Conservation (phyloP, 192 early-diverging fungal genomes). For the Cetraspora pellucida region DNA sequence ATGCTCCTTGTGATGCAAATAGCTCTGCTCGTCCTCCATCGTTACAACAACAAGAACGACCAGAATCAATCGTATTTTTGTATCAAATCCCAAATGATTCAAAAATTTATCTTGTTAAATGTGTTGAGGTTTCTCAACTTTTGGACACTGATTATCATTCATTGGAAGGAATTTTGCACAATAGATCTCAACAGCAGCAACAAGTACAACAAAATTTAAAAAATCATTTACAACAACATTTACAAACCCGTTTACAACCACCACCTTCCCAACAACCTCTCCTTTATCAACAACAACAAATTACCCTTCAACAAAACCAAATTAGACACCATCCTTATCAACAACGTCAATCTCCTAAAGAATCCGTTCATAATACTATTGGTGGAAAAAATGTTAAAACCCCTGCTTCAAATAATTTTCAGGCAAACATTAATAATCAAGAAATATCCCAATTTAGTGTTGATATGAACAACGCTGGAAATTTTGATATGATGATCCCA, state of each 20-base stretch:
- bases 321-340: not conserved
- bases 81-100: not conserved
- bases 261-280: not conserved
- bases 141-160: not conserved
- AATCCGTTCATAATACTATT: not conserved
- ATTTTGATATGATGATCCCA: not conserved
- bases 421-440: not conserved
- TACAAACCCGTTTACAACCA: not conserved
- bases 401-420: not conserved
- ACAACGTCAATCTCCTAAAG: not conserved
- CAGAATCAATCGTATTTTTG: not conserved
- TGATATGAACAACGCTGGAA: not conserved
- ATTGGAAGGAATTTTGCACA: not conserved
- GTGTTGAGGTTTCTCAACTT: not conserved
- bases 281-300: not conserved
- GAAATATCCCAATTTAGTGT: not conserved
- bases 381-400: not conserved
- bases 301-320: not conserved
- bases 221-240: not conserved
- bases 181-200: not conserved
- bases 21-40: not conserved
- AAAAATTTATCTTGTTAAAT: conserved; percentile 2
- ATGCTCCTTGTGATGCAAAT: not conserved
- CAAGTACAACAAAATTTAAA: not conserved
- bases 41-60: not conserved